Evolutionary conservation across 768 basidiomycete species (phyloP).

Genomic region (Suillus ampliporus): DNA sequence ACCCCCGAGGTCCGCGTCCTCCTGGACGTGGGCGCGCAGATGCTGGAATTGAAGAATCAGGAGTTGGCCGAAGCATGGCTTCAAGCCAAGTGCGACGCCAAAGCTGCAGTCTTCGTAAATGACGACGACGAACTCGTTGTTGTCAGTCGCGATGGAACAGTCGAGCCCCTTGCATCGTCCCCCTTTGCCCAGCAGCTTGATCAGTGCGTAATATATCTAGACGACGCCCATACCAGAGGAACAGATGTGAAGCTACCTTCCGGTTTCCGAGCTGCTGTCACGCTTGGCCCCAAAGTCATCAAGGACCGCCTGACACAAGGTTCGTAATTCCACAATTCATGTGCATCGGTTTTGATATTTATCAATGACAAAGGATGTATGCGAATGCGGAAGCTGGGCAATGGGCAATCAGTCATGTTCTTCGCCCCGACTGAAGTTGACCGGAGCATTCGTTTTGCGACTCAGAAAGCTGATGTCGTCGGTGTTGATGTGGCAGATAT

Average conservation of each 20-base stretch:
- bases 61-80: constrained; percentile 51
- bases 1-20: constrained; percentile 49
- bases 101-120: constrained; percentile 41
- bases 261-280: constrained; percentile 42
- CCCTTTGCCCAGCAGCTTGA: constrained; percentile 41
- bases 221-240: constrained; percentile 46
- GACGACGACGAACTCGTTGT: constrained; percentile 42
- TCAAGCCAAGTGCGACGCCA: constrained; percentile 13
- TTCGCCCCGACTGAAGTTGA: constrained; percentile 51
- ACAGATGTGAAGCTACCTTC: constrained; percentile 45
- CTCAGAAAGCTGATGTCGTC: constrained; percentile 14
- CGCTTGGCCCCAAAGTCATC: constrained; percentile 43
- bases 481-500: constrained; percentile 36
- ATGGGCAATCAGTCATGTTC: constrained; percentile 53
- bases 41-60: constrained; percentile 54
- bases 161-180: constrained; percentile 37
- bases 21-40: constrained; percentile 62
- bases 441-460: constrained; percentile 37
- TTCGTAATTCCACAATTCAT: constrained; percentile 13
- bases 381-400: constrained; percentile 56
- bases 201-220: constrained; percentile 43
- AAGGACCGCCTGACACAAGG: constrained; percentile 45
- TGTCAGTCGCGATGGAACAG: constrained; percentile 32
- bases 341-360: background rate
- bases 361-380: constrained; percentile 48